Evolutionary conservation across 129 eudicot genomes (phyloP).

Genomic region (Dittrichia graveolens): DNA sequence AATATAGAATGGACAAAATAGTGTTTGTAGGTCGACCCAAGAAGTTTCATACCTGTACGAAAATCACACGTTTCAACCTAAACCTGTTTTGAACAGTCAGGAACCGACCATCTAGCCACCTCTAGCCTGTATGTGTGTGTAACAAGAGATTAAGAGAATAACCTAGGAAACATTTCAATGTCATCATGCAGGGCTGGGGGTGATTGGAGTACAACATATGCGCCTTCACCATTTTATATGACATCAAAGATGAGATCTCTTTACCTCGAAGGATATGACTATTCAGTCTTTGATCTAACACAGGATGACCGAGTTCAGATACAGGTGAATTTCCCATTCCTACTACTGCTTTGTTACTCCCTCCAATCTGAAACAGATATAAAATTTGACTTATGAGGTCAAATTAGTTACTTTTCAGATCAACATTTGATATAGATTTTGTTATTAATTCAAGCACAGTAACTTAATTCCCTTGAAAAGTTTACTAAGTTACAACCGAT

Average conservation of each 20-base stretch:
- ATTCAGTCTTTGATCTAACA: slow-evolving; percentile 90
- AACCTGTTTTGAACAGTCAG: neutral
- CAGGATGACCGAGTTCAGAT: slow-evolving; percentile 86
- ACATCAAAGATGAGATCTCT: slow-evolving; percentile 96
- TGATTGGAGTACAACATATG: slow-evolving; percentile 98
- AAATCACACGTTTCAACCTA: neutral
- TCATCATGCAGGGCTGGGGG: slow-evolving; percentile 79
- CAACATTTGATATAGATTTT: neutral
- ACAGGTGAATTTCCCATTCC: slow-evolving; percentile 51
- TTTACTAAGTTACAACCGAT: slow-evolving; percentile 6
- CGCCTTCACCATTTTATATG: slow-evolving; percentile 96
- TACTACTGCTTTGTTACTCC: neutral
- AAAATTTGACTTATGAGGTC: slow-evolving; percentile 13
- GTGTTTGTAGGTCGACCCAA: neutral
- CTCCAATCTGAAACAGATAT: neutral
- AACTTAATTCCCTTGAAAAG: slow-evolving; percentile 10
- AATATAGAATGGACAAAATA: neutral
- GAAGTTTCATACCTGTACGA: neutral
- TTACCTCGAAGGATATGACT: slow-evolving; percentile 87
- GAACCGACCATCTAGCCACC: neutral
- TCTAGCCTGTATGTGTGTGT: neutral
- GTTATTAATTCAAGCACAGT: neutral
- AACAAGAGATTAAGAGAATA: neutral
- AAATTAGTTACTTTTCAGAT: slow-evolving; percentile 11
- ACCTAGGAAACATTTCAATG: slow-evolving; percentile 7